Base-by-base conservation (phyloP, 2,329 filamentous ascomycete genomes). In the Alternaria gansuensis region DNA sequence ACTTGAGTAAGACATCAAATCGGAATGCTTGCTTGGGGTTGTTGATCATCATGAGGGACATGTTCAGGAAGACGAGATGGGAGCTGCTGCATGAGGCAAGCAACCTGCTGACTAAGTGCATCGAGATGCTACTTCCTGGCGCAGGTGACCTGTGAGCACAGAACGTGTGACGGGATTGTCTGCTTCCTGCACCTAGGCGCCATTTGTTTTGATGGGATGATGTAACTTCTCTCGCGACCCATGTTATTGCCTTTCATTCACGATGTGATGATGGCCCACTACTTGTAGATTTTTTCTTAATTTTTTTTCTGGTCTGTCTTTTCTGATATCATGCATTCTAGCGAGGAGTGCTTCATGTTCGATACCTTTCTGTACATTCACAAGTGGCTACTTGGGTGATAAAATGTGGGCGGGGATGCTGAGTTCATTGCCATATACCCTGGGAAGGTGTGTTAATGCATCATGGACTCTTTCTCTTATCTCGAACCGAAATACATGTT, bases 21-120 rank as follows among this genome's bases (percentile, higher is more conserved):
- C 86, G 96, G 63, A 98, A 97, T 75, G 85, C 87, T 17, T 97
- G 92, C 75, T 85, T 92, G 46, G 90, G 93, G 0, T 77, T 98
- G 73, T 79, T 98, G 65, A 85, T 95, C 78, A 85, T 97, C 33
- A 84, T 99, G 59, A 88, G 89, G 62, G 90, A 92, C 56, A 90
- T 90, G 39, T 97, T 98, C 75, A 83, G 85, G 65, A 88, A 89
- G 69, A 93, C 93, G 31, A 85, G 93, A 48, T 98, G 94, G 94
- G 93, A 98, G 81, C 80, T 98, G 54, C 81, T 98, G 63, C 89
- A 95, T 57, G 95, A 98, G 78, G 94, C 92, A 34, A 90, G 90
- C 31, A 89, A 87, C 23, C 80, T 97, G 60, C 77, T 98, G 72
- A 88, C 84, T 54, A 95, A 93, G 74, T 97, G 93, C 75, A 91